These are phyloP conservation scores for Podospora tetraspora DNA, from an alignment of 495 filamentous ascomycete genomes.

Conservation along the genomic window DNA sequence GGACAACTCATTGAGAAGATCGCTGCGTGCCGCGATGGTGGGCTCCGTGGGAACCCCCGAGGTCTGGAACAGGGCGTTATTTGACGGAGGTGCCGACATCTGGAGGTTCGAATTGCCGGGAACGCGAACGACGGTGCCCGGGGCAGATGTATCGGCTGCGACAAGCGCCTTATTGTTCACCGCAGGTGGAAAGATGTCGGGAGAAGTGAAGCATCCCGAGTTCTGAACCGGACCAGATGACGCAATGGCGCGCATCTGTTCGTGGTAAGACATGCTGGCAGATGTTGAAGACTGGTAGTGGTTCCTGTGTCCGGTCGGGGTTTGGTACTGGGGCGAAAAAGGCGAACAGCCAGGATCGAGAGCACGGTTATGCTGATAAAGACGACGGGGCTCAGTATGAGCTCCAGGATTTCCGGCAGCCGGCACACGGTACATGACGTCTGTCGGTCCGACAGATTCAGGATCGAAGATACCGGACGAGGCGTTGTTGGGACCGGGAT, in stretches of 20 bases:
- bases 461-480: background rate
- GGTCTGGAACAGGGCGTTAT: background rate
- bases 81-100: background rate
- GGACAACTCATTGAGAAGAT: background rate
- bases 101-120: background rate
- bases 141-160: background rate
- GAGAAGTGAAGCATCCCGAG: background rate
- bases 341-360: background rate
- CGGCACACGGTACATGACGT: background rate
- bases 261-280: background rate
- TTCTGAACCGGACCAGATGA: background rate
- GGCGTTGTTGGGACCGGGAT: background rate
- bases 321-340: background rate
- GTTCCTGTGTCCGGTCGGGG: background rate
- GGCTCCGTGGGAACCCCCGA: background rate
- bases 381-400: background rate
- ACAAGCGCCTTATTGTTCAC: background rate
- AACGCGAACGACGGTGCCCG: background rate
- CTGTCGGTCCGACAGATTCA: background rate
- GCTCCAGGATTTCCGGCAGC: background rate
- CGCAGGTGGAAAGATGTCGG: constrained; percentile 8
- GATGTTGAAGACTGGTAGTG: background rate
- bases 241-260: background rate
- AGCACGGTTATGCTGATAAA: background rate
- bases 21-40: background rate